Percentiles rank a stretch among this genome's conserved stretches.
Evolutionary conservation across 306 rosid species (phyloP).

Genomic region (Cicer chorassanicum): DNA sequence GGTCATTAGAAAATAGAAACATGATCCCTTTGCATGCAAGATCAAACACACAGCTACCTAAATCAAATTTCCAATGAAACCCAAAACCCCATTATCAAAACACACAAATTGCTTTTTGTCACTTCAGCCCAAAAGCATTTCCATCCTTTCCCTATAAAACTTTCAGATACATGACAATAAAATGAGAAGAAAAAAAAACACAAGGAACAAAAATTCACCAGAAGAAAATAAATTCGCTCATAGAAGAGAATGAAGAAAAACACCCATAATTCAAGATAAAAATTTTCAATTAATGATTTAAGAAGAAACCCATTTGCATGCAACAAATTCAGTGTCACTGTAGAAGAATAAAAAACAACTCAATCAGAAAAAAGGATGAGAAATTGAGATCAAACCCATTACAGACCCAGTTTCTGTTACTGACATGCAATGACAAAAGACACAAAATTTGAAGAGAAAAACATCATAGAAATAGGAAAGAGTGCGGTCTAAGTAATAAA

Average conservation of each 20-base stretch:
- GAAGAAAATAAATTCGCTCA: slow-evolving; percentile 14
- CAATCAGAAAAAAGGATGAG: not conserved
- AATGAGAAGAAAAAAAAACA: not conserved
- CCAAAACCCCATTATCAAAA: slow-evolving; percentile 49
- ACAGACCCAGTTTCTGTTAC: slow-evolving; percentile 14
- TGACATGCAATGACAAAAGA: slow-evolving; percentile 43
- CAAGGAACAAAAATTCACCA: slow-evolving; percentile 24
- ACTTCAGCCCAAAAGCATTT: not conserved
- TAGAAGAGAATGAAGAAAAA: slow-evolving; percentile 5
- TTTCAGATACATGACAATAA: not conserved
- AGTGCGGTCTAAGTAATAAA: slow-evolving; percentile 45
- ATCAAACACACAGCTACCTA: slow-evolving; percentile 6
- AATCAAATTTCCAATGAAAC: slow-evolving; percentile 42
- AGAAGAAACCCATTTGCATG: slow-evolving; percentile 58
- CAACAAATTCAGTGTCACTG: slow-evolving; percentile 49
- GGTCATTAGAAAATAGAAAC: slow-evolving; percentile 35
- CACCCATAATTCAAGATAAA: slow-evolving; percentile 33
- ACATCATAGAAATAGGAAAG: slow-evolving; percentile 17
- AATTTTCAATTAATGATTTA: not conserved
- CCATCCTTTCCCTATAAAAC: slow-evolving; percentile 2
- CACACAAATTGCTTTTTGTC: slow-evolving; percentile 12
- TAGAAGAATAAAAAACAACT: slow-evolving; percentile 22
- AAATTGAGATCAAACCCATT: slow-evolving; percentile 47
- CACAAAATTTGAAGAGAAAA: slow-evolving; percentile 21
- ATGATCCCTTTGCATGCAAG: slow-evolving; percentile 57